Evolutionary conservation across 306 rosid genomes (phyloP).

Genomic region (Rosa persica): DNA sequence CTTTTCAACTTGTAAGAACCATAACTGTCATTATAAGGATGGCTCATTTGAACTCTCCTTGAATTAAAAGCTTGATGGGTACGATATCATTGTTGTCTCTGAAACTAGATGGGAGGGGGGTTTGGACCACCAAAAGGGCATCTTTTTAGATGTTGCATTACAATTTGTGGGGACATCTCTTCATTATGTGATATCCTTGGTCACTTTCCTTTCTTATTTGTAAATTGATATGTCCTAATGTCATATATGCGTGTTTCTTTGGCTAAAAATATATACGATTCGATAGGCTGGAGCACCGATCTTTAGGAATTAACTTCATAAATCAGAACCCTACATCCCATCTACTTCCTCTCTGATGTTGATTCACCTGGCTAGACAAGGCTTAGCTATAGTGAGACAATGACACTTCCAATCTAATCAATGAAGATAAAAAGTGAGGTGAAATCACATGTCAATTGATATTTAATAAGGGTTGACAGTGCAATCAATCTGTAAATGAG

Average conservation of each 20-base stretch:
- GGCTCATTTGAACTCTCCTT: conserved; percentile 53
- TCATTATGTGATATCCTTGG: conserved; percentile 26
- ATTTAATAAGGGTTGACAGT: background rate
- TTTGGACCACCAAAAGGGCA: conserved; percentile 64
- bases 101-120: conserved; percentile 31
- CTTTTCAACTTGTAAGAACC: conserved; percentile 30
- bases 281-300: background rate
- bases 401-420: background rate
- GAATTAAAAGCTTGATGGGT: conserved; percentile 55
- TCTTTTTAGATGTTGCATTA: conserved; percentile 61
- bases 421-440: background rate
- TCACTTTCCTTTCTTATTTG: conserved; percentile 18
- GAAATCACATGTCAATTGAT: background rate
- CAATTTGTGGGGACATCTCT: conserved; percentile 43
- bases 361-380: background rate
- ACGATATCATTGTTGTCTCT: conserved; percentile 63
- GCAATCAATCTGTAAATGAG: background rate
- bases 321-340: background rate
- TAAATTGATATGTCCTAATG: conserved; percentile 12
- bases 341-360: background rate
- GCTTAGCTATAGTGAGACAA: background rate
- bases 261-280: background rate
- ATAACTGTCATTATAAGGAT: conserved; percentile 51
- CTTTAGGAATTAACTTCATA: background rate
- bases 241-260: background rate